These are phyloP conservation scores for Backusella liffmaniae DNA, from an alignment of 192 early-diverging fungal species.

Conservation along the genomic window DNA sequence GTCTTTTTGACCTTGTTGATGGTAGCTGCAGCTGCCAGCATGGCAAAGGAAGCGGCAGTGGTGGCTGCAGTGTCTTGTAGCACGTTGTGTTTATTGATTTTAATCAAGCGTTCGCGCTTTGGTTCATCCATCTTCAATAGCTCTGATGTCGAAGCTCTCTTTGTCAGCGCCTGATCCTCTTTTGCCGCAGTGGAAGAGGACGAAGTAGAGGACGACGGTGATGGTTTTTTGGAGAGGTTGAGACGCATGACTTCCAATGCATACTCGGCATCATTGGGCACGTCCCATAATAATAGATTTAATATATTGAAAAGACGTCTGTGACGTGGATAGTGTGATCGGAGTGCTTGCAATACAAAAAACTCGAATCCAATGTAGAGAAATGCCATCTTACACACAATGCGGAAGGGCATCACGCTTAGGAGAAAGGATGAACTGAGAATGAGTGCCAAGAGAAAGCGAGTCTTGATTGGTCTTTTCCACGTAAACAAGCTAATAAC, in stretches of 20 bases:
- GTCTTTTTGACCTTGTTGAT: constrained; percentile 7
- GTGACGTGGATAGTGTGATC: constrained; percentile 46
- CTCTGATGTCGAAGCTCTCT: not conserved
- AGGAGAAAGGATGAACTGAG: not conserved
- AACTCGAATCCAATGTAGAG: constrained; percentile 43
- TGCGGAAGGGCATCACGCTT: not conserved
- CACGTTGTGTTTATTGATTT: not conserved
- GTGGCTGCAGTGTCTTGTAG: not conserved
- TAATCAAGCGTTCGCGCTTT: not conserved
- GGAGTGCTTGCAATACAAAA: constrained; percentile 44
- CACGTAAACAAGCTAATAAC: constrained; percentile 26
- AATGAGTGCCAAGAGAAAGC: constrained; percentile 14
- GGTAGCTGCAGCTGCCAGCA: constrained; percentile 1
- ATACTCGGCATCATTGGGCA: constrained; percentile 50
- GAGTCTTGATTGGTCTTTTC: constrained; percentile 30
- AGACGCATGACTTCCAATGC: constrained; percentile 44
- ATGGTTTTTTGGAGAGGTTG: constrained; percentile 10
- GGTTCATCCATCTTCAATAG: not conserved
- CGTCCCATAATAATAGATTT: constrained; percentile 49
- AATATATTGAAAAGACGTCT: constrained; percentile 45
- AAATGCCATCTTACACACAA: constrained; percentile 12
- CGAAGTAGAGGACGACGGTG: not conserved
- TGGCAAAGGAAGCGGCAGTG: constrained; percentile 2
- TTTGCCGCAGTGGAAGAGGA: not conserved
- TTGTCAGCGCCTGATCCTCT: not conserved